phyloP scores from a whole-genome alignment of 257 asterid genomes.

The Linderniella brevidens region DNA sequence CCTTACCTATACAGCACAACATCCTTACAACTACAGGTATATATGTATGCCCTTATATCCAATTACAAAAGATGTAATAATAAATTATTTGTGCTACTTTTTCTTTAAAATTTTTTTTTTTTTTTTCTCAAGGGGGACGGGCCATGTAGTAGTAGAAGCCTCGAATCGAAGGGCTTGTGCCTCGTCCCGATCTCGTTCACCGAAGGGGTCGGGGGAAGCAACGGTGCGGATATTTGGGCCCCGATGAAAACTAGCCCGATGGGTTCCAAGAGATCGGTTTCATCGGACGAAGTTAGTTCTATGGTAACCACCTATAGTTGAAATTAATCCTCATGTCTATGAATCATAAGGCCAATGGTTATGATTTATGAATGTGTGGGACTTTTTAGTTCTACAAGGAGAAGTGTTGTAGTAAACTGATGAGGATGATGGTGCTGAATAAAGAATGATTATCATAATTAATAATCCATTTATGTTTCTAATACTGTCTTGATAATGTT shows the following conservation, averaged over 20 bases:
- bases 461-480: too few species aligned
- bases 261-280: constrained; percentile 13
- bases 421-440: too few species aligned
- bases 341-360: too few species aligned
- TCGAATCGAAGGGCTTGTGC: constrained; percentile 59
- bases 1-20: constrained; percentile 46
- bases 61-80: background rate
- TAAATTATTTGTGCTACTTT: background rate
- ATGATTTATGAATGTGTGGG: too few species aligned
- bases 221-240: constrained; percentile 97
- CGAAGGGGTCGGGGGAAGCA: constrained; percentile 48
- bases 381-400: too few species aligned
- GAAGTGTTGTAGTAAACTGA: too few species aligned
- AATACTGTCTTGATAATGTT: too few species aligned
- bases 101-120: background rate
- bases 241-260: constrained; percentile 39
- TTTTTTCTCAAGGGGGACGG: constrained; percentile 23
- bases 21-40: constrained; percentile 31
- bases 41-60: constrained; percentile 2
- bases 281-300: constrained; percentile 8
- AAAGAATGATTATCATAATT: too few species aligned
- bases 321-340: too few species aligned
- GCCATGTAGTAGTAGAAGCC: too few species aligned
- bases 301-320: too few species aligned
- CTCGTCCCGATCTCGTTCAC: constrained; percentile 56